Conservation (phyloP, 2,329 filamentous ascomycete species). For the Fusarium sacchari region DNA sequence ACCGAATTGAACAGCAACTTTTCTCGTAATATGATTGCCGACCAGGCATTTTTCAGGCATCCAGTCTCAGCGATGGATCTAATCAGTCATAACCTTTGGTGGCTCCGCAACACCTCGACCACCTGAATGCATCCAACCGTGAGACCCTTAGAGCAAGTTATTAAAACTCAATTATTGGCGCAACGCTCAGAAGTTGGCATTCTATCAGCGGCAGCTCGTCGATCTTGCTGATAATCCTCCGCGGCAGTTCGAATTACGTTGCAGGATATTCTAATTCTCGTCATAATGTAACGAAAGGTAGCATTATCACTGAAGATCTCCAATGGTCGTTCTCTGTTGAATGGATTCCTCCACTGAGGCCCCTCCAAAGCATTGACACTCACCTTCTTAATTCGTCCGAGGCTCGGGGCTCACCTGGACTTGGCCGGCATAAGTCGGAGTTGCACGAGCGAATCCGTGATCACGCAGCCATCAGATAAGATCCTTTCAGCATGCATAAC, state of each 20-base stretch:
- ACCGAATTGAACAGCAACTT: slow-evolving; percentile 17
- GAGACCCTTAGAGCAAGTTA: neutral
- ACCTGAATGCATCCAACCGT: neutral
- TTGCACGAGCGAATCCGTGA: slow-evolving; percentile 29
- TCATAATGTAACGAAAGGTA: slow-evolving; percentile 18
- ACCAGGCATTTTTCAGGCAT: slow-evolving; percentile 11
- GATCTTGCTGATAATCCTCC: neutral
- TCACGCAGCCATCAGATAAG: slow-evolving; percentile 21
- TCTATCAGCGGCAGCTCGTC: slow-evolving; percentile 1
- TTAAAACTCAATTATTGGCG: slow-evolving; percentile 3
- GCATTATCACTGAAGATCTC: slow-evolving; percentile 15
- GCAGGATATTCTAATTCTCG: slow-evolving; percentile 1
- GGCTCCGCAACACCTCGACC: slow-evolving; percentile 22
- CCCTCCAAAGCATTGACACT: slow-evolving; percentile 20
- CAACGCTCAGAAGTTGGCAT: neutral
- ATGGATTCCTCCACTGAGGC: slow-evolving; percentile 18
- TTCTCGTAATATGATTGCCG: slow-evolving; percentile 25
- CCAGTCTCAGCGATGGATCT: slow-evolving; percentile 4
- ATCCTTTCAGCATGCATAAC: slow-evolving; percentile 18
- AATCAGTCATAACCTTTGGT: slow-evolving; percentile 25
- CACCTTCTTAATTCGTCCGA: slow-evolving; percentile 7
- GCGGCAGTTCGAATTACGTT: slow-evolving; percentile 14
- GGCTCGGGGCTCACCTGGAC: slow-evolving; percentile 20
- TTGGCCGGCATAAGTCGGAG: slow-evolving; percentile 37
- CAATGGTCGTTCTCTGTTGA: neutral